These are phyloP conservation scores for Candolleomyces aberdarensis DNA, from an alignment of 768 basidiomycete genomes.

Conservation along the genomic window DNA sequence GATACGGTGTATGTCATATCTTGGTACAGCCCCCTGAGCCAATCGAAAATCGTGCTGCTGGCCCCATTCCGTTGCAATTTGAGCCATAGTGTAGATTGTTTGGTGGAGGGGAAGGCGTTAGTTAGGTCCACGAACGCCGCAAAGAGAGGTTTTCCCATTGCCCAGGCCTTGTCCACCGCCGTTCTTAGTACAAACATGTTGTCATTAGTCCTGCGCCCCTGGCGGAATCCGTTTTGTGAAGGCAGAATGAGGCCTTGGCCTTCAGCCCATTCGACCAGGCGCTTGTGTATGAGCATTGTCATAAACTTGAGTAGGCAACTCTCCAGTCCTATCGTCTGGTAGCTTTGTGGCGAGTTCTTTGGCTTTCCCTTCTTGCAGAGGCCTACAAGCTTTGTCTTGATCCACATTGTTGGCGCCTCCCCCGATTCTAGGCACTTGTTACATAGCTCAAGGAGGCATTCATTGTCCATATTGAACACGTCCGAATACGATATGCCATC, in stretches of 20 bases:
- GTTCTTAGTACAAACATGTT: conserved; percentile 1
- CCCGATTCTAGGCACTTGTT: background rate
- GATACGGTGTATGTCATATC: background rate
- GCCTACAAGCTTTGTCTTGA: background rate
- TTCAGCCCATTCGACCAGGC: conserved; percentile 18
- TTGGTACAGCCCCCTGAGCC: background rate
- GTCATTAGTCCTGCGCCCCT: conserved; percentile 23
- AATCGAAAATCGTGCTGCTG: background rate
- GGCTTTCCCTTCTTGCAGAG: conserved; percentile 16
- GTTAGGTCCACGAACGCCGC: background rate
- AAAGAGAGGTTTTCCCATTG: background rate
- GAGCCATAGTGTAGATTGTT: background rate
- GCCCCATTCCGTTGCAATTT: background rate
- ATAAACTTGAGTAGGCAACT: conserved; percentile 20
- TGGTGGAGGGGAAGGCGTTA: background rate
- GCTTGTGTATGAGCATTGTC: conserved; percentile 18
- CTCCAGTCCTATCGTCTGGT: conserved; percentile 17
- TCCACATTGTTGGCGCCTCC: background rate
- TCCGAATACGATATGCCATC: background rate
- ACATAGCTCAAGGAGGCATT: background rate
- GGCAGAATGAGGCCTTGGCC: conserved; percentile 16
- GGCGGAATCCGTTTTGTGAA: conserved; percentile 29
- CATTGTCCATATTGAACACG: background rate
- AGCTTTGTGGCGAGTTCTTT: conserved; percentile 16
- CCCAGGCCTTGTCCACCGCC: background rate